phyloP scores from a whole-genome alignment of 768 basidiomycete species.

The Xanthoconium purpureum region DNA sequence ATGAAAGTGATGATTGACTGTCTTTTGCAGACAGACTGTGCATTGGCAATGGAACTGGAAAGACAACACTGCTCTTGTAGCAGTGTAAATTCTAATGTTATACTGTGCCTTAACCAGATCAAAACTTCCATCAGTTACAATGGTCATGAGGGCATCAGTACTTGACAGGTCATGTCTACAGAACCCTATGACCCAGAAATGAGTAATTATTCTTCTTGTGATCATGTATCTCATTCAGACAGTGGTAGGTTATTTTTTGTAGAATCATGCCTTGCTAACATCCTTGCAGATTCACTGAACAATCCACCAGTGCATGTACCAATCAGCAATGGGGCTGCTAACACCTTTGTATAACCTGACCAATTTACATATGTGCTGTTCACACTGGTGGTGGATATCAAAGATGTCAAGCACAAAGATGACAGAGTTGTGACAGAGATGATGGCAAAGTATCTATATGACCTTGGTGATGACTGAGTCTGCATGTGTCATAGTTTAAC shows the following conservation, averaged over 20 bases:
- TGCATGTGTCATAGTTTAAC: not conserved
- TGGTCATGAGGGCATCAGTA: not conserved
- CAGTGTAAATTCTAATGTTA: not conserved
- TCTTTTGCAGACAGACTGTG: not conserved
- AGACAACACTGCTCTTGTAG: not conserved
- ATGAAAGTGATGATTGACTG: not conserved
- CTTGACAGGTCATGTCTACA: not conserved
- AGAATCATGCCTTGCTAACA: not conserved
- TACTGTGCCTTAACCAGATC: not conserved
- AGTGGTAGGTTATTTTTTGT: not conserved
- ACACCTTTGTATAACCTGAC: too few relatives aligned
- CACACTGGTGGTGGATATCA: not conserved
- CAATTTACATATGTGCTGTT: too few relatives aligned
- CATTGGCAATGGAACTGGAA: not conserved
- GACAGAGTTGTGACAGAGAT: not conserved
- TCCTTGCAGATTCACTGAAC: not conserved
- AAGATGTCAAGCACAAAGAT: not conserved
- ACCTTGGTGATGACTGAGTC: not conserved
- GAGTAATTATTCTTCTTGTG: not conserved
- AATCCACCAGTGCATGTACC: too few relatives aligned
- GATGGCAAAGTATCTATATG: not conserved
- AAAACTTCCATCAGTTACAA: not conserved
- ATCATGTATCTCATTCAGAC: not conserved
- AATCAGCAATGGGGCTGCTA: too few relatives aligned
- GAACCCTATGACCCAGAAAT: not conserved